These are phyloP conservation scores for Fusarium caatingaense DNA, from an alignment of 2,329 filamentous ascomycete species.

Conservation along the genomic window DNA sequence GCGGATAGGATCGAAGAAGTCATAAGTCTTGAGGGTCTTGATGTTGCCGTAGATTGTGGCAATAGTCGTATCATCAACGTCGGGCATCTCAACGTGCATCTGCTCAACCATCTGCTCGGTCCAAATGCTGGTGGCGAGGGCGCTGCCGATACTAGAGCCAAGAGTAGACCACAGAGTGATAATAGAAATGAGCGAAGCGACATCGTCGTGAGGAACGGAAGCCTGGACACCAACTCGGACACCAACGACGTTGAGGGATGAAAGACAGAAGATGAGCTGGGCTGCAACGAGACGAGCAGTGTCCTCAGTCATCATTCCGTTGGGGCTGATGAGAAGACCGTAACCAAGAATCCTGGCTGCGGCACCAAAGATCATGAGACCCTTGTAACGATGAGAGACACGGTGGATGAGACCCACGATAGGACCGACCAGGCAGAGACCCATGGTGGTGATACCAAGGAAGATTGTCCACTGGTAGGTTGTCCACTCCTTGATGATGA, in stretches of 20 bases:
- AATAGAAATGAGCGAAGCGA: constrained; percentile 54
- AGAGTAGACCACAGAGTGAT: constrained; percentile 55
- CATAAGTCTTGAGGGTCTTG: constrained; percentile 48
- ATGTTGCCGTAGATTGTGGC: constrained; percentile 51
- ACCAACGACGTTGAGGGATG: constrained; percentile 55
- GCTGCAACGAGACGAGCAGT: constrained; percentile 51
- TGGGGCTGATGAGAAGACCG: constrained; percentile 48
- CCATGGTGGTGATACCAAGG: constrained; percentile 54
- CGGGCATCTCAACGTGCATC: constrained; percentile 49
- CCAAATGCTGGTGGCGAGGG: constrained; percentile 54
- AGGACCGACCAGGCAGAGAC: constrained; percentile 52
- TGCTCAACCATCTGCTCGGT: constrained; percentile 52
- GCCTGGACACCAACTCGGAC: constrained; percentile 55
- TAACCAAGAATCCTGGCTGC: constrained; percentile 52
- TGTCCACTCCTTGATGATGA: constrained; percentile 56
- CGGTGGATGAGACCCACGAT: constrained; percentile 52
- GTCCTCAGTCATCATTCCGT: constrained; percentile 48
- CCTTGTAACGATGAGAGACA: constrained; percentile 56
- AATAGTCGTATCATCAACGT: constrained; percentile 40
- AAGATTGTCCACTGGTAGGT: constrained; percentile 57
- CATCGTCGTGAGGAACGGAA: constrained; percentile 57
- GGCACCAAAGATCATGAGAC: constrained; percentile 54
- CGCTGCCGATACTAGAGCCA: constrained; percentile 53
- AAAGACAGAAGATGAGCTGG: constrained; percentile 53
- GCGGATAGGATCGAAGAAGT: constrained; percentile 50